Evolutionary conservation across 139 green algal species (phyloP), one percentile per base, ranked within the genome.

Genomic region (Limnomonas spitsbergensis): DNA sequence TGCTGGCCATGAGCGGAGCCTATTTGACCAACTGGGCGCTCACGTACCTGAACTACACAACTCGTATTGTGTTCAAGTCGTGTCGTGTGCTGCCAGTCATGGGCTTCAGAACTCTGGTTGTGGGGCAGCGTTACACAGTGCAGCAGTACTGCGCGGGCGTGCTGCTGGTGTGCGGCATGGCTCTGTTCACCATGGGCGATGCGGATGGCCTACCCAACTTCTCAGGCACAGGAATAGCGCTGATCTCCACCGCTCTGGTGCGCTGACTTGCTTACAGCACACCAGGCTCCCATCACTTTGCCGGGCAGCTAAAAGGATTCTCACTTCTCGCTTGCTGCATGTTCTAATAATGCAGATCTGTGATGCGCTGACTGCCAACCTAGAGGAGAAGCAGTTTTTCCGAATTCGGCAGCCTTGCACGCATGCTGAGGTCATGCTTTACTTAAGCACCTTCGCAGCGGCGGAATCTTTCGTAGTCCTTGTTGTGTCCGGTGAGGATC

Each of bases 1-100:
- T 87, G 0, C 77, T 89, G 3, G 87, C 88, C 24, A 87, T 89
- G 78, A 76, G 37, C 0, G 88, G 88, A 26, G 82, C 87, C 40
- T 89, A 89, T 74, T 81, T 91, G 67, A 92, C 88, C 77, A 92
- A 92, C 84, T 91, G 83, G 81, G 81, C 88, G 34, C 78, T 92
- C 38, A 83, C 83, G 24, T 92, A 88, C 83, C 80, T 92, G n/a
- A 90, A 91, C 81, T 92, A 92, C 79, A 84, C 88, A 2, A 92
- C 88, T 31, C 80, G 88, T 68, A 87, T 92, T 66, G 80, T 92
- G 40, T 89, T 89, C 78, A 92, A 92, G 71, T 88, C 79, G 14
- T 85, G 83, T 75, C 81, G 89, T n/a, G 83, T 92, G 31, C 78
- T 92, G 31, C 88, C 88, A 4, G 83, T 89, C 66, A 92, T 92